phyloP scores from a whole-genome alignment of 306 rosid genomes.

The Abrus pulchellus region DNA sequence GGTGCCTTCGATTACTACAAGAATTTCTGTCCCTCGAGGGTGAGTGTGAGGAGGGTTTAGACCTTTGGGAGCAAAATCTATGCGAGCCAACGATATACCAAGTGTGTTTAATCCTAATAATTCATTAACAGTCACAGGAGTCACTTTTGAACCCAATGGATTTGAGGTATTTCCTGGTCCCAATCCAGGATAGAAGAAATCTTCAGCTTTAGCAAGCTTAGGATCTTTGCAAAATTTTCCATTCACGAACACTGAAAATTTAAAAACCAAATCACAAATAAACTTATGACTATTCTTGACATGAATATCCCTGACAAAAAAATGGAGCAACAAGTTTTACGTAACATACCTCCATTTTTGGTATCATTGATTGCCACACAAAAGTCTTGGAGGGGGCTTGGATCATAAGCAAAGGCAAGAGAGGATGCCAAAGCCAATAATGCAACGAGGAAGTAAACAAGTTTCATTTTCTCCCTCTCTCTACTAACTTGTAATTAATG shows the following conservation, averaged over 20 bases:
- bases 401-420: slow-evolving; percentile 51
- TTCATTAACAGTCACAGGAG: not conserved
- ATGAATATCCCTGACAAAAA: not conserved
- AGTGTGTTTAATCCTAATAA: slow-evolving; percentile 52
- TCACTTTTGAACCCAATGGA: slow-evolving; percentile 50
- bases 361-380: slow-evolving; percentile 54
- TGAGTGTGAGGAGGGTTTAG: slow-evolving; percentile 55
- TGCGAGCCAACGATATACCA: slow-evolving; percentile 50
- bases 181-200: slow-evolving; percentile 44
- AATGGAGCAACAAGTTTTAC: not conserved
- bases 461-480: slow-evolving; percentile 15
- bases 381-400: slow-evolving; percentile 53
- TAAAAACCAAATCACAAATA: not conserved
- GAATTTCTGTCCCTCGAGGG: slow-evolving; percentile 49
- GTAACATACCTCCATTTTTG: slow-evolving; percentile 46
- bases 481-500: not conserved
- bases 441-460: not conserved
- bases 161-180: slow-evolving; percentile 43
- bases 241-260: slow-evolving; percentile 44
- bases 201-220: slow-evolving; percentile 33
- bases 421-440: slow-evolving; percentile 47
- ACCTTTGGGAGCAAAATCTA: slow-evolving; percentile 47
- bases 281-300: not conserved
- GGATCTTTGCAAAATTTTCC: slow-evolving; percentile 53
- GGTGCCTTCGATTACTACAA: slow-evolving; percentile 47